phyloP scores from a whole-genome alignment of 2,329 filamentous ascomycete species.

The Neopestalotiopsis clavispora region DNA sequence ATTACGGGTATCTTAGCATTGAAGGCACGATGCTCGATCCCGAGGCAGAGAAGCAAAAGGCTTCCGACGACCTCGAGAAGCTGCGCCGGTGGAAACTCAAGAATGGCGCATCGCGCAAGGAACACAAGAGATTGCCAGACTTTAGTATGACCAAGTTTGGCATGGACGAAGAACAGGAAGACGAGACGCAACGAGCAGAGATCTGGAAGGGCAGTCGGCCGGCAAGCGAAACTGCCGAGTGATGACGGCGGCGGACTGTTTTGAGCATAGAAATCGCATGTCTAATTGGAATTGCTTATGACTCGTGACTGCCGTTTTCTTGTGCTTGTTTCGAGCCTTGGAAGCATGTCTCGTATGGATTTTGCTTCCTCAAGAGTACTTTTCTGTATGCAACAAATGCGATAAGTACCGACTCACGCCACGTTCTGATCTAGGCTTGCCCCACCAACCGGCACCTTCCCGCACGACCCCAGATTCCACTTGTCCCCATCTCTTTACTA shows the following conservation, averaged over 20 bases:
- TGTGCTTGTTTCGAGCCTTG: neutral
- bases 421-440: neutral
- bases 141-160: slow-evolving; percentile 63
- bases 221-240: slow-evolving; percentile 26
- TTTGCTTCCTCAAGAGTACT: too few relatives aligned
- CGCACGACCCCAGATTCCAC: neutral
- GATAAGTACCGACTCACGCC: neutral
- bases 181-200: slow-evolving; percentile 37
- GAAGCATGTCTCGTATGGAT: neutral
- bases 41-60: slow-evolving; percentile 66
- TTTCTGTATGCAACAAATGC: too few relatives aligned
- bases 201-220: slow-evolving; percentile 39
- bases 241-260: slow-evolving; percentile 2
- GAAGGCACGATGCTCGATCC: slow-evolving; percentile 83
- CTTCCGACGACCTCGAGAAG: slow-evolving; percentile 55
- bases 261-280: slow-evolving; percentile 5
- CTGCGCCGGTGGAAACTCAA: slow-evolving; percentile 41
- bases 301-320: too few relatives aligned
- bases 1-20: slow-evolving; percentile 81
- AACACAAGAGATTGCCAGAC: slow-evolving; percentile 47
- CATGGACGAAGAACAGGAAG: slow-evolving; percentile 50
- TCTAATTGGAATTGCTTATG: too few relatives aligned
- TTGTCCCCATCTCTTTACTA: neutral
- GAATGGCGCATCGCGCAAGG: slow-evolving; percentile 36
- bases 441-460: neutral